Evolutionary conservation across 345 rosid species (phyloP).

Genomic region (Eucalyptus tenuipes): DNA sequence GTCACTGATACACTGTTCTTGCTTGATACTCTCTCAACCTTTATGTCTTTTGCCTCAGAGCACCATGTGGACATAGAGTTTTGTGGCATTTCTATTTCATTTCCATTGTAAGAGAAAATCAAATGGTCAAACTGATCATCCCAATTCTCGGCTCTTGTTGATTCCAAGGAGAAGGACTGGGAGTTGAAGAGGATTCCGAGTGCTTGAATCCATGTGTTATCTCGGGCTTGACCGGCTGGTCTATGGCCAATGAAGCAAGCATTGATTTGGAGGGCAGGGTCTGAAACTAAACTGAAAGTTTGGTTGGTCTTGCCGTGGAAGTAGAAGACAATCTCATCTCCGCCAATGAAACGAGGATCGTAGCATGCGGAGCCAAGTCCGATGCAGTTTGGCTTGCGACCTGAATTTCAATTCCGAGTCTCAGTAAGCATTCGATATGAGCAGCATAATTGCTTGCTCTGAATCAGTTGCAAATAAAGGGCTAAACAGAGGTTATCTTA

Average conservation of each 20-base stretch:
- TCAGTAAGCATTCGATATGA: background rate
- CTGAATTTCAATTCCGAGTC: background rate
- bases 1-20: background rate
- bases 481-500: background rate
- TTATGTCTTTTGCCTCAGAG: background rate
- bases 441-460: background rate
- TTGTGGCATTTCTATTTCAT: background rate
- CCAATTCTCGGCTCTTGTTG: background rate
- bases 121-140: background rate
- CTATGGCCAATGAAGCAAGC: conserved; percentile 5
- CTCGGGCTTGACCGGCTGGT: background rate
- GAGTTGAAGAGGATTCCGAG: background rate
- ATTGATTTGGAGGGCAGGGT: conserved; percentile 1
- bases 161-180: background rate
- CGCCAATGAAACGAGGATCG: background rate
- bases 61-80: background rate
- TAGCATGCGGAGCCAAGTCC: background rate
- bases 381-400: background rate
- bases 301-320: background rate
- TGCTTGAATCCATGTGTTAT: conserved; percentile 3
- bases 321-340: conserved; percentile 1
- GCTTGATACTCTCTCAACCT: background rate
- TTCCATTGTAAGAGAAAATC: background rate
- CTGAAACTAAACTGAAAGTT: background rate
- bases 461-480: background rate